Base-by-base conservation (phyloP, 768 basidiomycete genomes). In the Mycena chlorophos region DNA sequence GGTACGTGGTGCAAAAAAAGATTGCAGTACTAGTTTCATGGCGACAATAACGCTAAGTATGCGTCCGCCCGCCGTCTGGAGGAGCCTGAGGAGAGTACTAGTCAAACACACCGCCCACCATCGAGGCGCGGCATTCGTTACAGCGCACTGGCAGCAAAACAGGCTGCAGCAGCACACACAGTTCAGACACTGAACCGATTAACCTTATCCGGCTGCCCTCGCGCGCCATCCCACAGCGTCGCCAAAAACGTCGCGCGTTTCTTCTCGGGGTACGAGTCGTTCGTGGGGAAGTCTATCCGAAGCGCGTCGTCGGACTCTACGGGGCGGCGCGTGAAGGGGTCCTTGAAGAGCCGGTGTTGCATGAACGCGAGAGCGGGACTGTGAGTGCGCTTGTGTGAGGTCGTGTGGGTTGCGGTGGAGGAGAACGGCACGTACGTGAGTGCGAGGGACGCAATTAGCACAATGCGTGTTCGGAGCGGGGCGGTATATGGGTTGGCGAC, bases 351-450 rank as follows among this genome's bases (percentile, higher is more conserved):
- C 42, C 69, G 72, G 66, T 85, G 82, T 52, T 87, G 86, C 4
- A 66, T 72, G 63, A 73, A 75, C 1, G 84, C 82, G 26, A 86
- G 71, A 3, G 77, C 60, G 2, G 83, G 84, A 27, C 85, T 86
- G 51, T 28, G 29, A n/a, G 34, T 45, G 17, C 40, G 37, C 27
- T 19, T 23, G 26, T 17, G 14, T 23, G 25, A n/a, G 37, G 8
- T 42, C 40, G n/a, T 17, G 17, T 42, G 14, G 40, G 8, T 42
- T 8, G 40, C 19, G 23, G 2, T 23, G 43, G 31, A 42, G 40
- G 37, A 40, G 29, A 43, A 40, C 27, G 17, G 31, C n/a, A 75
- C 85, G 55, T 66, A 88, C 85, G 75, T 84, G 16, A 83, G 63
- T 16, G 62, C 81, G 31, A 88, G 62, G 2, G 87, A 87, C 17